Base-by-base conservation (phyloP, 1,139 yeast species). In the Scheffersomyces quercinus region DNA sequence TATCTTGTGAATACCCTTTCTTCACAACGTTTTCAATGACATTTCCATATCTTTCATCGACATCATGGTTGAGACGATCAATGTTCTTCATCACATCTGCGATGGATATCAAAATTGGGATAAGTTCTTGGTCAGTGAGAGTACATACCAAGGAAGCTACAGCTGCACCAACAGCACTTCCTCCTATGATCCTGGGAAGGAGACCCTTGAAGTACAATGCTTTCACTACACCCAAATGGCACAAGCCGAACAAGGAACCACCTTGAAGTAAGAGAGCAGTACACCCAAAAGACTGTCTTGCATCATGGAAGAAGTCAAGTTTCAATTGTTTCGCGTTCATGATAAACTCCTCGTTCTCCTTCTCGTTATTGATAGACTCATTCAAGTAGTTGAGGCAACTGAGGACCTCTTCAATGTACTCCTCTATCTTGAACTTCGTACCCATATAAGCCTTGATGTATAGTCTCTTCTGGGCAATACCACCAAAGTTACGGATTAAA, bases 81-180 rank as follows among this genome's bases (percentile, higher is more conserved):
- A 75, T 69, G 43, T 70, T 73, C 52, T 68, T 80, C 79, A 77
- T 79, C 44, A 70, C 81, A 60, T 69, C 77, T 53, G 72, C 75
- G 55, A 74, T 74, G 54, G 70, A 60, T 2, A 66, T 58, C 52
- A 78, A 75, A 39, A 70, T 75, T 30, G 73, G 81, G n/a, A 69
- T 67, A 36, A 81, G 69, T 50, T 85, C 86, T 24, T 75, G 69
- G 50, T 83, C 81, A 3, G 73, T 67, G 44, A 86, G 68, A 6
- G 89, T 80, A 56, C 97, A 88, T 1, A 87, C 88, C 38, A 89
- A 68, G 0, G 96, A 83, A 0, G 96, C 98, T 20, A 90, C 93
- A 1, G 93, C 85, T 0, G 98, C 95, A 2, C 98, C 98, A 45
- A 89, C 89, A 0, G 97, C 95, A 48, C 93, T 86, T 0, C 98